phyloP scores from a whole-genome alignment of 306 rosid species.

The Crotalaria pallida region DNA sequence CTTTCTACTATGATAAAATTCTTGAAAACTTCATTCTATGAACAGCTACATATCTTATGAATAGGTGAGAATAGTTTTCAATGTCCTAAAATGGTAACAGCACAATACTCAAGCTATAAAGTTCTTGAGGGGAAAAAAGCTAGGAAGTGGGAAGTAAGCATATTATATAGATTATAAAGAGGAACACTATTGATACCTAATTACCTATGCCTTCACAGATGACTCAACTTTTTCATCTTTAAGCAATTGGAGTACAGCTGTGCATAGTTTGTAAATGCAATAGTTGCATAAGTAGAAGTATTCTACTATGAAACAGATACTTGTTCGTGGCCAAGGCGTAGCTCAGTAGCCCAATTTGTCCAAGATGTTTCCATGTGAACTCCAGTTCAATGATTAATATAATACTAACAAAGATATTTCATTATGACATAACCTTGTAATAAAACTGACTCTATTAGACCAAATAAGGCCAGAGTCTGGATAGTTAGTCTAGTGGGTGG shows the following conservation, averaged over 20 bases:
- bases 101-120: neutral
- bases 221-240: neutral
- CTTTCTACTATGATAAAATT: neutral
- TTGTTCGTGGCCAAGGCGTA: neutral
- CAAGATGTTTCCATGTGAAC: neutral
- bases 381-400: neutral
- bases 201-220: neutral
- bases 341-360: neutral
- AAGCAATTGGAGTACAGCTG: neutral
- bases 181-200: neutral
- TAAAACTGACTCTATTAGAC: neutral
- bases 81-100: neutral
- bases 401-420: neutral
- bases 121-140: neutral
- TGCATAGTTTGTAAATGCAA: neutral
- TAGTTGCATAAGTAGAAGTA: neutral
- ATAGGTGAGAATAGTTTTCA: neutral
- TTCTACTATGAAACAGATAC: neutral
- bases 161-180: neutral
- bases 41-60: constrained; percentile 4
- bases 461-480: too few relatives aligned
- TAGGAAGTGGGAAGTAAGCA: neutral
- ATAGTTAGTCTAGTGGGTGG: too few relatives aligned
- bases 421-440: neutral
- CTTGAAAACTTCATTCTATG: neutral